phyloP scores from a whole-genome alignment of 169 alveolate species.

The Plasmodium vinckei region DNA sequence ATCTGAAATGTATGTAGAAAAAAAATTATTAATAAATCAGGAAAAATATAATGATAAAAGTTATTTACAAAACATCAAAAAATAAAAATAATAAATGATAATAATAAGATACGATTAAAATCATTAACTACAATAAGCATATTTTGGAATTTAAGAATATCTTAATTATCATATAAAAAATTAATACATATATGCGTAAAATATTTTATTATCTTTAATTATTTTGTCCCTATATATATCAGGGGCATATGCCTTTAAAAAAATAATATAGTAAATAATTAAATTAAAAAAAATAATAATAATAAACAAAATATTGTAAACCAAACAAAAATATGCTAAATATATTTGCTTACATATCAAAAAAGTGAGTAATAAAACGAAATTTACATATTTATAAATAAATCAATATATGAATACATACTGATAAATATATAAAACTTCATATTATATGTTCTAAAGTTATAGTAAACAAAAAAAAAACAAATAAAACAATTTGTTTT shows the following conservation, averaged over 20 bases:
- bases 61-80: background rate
- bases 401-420: background rate
- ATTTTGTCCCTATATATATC: constrained; percentile 14
- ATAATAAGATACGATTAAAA: background rate
- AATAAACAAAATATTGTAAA: constrained; percentile 18
- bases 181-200: constrained; percentile 8
- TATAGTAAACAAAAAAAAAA: constrained; percentile 2
- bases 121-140: constrained; percentile 24
- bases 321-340: constrained; percentile 32
- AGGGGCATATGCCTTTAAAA: constrained; percentile 12
- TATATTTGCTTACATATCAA: constrained; percentile 24
- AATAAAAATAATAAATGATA: background rate
- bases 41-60: constrained; percentile 6
- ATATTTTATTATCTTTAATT: constrained; percentile 14
- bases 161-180: background rate
- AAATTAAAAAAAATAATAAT: constrained; percentile 31
- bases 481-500: constrained; percentile 1
- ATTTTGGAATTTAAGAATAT: constrained; percentile 18
- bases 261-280: constrained; percentile 6
- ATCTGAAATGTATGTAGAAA: background rate
- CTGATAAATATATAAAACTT: background rate
- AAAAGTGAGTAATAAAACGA: background rate
- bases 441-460: background rate
- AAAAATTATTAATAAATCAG: constrained; percentile 40
- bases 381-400: constrained; percentile 12